These are phyloP conservation scores for Crithidia mellificae DNA, from an alignment of 208 protist species.

Conservation along the genomic window DNA sequence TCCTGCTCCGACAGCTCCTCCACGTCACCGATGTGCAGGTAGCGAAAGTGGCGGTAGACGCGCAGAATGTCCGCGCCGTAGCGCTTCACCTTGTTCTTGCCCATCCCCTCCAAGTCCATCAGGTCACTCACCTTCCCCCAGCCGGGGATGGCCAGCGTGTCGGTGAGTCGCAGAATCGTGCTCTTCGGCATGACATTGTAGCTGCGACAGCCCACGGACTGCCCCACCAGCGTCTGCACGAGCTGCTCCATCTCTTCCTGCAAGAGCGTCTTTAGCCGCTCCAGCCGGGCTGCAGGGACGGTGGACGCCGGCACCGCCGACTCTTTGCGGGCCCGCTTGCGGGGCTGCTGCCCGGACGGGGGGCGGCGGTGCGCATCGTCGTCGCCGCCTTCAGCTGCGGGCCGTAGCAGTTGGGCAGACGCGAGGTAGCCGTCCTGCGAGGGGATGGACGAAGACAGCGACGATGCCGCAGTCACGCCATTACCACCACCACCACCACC, in stretches of 20 bases:
- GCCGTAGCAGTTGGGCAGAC: background rate
- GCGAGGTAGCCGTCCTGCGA: background rate
- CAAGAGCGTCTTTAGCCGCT: slow-evolving; percentile 53
- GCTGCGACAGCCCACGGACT: slow-evolving; percentile 67
- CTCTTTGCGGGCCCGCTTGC: slow-evolving; percentile 31
- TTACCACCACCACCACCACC: background rate
- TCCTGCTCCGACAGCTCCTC: slow-evolving; percentile 62
- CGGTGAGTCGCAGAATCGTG: slow-evolving; percentile 73
- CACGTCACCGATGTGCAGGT: slow-evolving; percentile 81
- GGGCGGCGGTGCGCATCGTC: background rate
- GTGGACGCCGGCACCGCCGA: slow-evolving; percentile 20
- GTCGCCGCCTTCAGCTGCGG: too few relatives aligned
- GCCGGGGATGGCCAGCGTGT: slow-evolving; percentile 55
- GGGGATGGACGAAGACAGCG: background rate
- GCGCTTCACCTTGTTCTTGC: slow-evolving; percentile 88
- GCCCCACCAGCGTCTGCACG: slow-evolving; percentile 74
- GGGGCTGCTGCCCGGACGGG: background rate
- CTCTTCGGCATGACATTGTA: slow-evolving; percentile 89
- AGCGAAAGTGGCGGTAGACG: slow-evolving; percentile 79
- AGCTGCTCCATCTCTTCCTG: slow-evolving; percentile 67
- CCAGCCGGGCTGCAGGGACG: slow-evolving; percentile 51
- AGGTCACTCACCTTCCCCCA: slow-evolving; percentile 79
- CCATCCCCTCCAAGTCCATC: slow-evolving; percentile 82
- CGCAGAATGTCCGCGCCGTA: slow-evolving; percentile 79
- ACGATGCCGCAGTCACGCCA: too few relatives aligned